A percentile compares a stretch with the other conserved stretches of the same genome.
Evolutionary conservation across 225 moss, liverwort and hornwort species (phyloP).

Genomic region (Takakia lepidozioides): DNA sequence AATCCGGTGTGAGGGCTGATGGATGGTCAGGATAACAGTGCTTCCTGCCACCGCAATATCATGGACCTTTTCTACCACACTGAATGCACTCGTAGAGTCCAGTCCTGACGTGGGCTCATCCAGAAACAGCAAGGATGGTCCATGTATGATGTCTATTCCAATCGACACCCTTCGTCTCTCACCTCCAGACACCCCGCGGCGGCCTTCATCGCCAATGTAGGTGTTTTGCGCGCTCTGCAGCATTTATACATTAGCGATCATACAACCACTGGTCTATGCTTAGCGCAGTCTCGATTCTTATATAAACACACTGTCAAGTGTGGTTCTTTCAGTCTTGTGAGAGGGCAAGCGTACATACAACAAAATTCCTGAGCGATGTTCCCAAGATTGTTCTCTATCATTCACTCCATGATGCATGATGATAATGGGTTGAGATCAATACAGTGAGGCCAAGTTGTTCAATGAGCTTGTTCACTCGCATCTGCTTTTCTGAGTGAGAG

Average conservation of each 20-base stretch:
- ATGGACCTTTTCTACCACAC: background rate
- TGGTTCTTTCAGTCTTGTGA: no score
- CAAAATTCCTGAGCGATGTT: no score
- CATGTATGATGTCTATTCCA: background rate
- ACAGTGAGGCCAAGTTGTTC: constrained; percentile 69
- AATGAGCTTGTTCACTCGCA: constrained; percentile 54
- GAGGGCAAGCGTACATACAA: no score
- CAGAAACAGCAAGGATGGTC: background rate
- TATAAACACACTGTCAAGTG: no score
- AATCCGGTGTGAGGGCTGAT: background rate
- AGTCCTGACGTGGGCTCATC: constrained; percentile 5
- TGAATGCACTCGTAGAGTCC: background rate
- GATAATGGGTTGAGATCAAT: no score
- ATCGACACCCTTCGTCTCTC: constrained; percentile 1
- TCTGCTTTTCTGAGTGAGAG: constrained; percentile 42
- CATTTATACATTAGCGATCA: no score
- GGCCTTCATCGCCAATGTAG: no score
- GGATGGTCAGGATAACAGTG: constrained; percentile 1
- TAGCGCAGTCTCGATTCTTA: no score
- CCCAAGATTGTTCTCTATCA: no score
- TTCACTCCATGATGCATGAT: no score
- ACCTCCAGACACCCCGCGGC: background rate
- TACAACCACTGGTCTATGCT: no score
- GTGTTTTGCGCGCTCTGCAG: no score
- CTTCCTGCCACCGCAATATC: background rate